phyloP scores from a whole-genome alignment of 495 filamentous ascomycete genomes.

The Clavariopsis aquatica region DNA sequence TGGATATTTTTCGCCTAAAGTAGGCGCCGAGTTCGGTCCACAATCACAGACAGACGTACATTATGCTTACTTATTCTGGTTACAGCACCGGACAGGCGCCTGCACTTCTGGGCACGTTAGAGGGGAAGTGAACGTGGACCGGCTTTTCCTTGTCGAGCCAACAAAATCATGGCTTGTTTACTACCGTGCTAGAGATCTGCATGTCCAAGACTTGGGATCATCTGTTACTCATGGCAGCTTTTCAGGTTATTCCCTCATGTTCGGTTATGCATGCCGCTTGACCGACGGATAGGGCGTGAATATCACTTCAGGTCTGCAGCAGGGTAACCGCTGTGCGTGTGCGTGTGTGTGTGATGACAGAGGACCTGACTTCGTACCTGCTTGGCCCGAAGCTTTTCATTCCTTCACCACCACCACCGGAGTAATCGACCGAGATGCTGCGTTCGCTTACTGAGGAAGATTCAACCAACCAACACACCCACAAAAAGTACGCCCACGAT shows the following conservation, averaged over 20 bases:
- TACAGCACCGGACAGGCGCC: slow-evolving; percentile 9
- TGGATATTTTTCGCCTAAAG: neutral
- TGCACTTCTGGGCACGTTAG: neutral
- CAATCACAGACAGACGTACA: slow-evolving; percentile 12
- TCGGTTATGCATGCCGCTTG: slow-evolving; percentile 3
- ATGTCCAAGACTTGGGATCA: neutral
- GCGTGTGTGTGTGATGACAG: neutral
- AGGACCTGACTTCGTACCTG: neutral
- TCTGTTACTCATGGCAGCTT: neutral
- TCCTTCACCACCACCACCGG: neutral
- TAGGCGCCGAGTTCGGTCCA: slow-evolving; percentile 20
- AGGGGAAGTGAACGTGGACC: neutral
- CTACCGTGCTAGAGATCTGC: slow-evolving; percentile 17
- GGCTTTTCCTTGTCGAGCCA: neutral
- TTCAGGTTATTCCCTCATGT: neutral
- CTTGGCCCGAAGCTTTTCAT: neutral
- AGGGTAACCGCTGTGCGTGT: neutral
- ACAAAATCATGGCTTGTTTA: neutral
- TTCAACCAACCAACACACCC: no score
- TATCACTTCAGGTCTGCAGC: neutral
- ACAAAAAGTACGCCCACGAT: no score
- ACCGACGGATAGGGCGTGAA: neutral
- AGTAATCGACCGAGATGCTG: neutral
- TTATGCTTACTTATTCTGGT: slow-evolving; percentile 29
- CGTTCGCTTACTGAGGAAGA: neutral